Conservation (phyloP, 331 rosid genomes). For the Stylosanthes scabra region DNA sequence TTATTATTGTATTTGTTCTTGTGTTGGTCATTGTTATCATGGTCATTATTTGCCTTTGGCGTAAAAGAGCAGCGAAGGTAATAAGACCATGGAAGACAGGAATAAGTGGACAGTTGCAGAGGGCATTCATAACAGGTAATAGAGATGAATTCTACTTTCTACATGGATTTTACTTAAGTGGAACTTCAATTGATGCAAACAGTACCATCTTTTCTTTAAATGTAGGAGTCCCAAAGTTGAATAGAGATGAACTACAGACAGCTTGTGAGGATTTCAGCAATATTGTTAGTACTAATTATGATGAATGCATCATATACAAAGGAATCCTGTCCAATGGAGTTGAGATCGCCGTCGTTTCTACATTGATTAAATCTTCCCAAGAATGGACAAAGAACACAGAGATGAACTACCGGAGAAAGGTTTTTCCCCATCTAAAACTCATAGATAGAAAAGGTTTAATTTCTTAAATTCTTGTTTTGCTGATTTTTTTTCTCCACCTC, state of each 20-base stretch:
- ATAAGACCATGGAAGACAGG: constrained; percentile 95
- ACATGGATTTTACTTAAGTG: constrained; percentile 5
- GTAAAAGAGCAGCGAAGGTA: constrained; percentile 67
- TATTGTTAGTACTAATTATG: constrained; percentile 52
- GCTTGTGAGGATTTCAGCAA: constrained; percentile 99
- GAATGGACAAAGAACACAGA: constrained; percentile 84
- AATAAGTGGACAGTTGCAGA: constrained; percentile 93
- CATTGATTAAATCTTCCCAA: constrained; percentile 52
- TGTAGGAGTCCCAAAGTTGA: constrained; percentile 93
- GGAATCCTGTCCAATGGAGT: constrained; percentile 98
- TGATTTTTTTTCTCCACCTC: constrained; percentile 24
- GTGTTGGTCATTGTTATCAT: constrained; percentile 52
- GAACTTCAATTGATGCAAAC: constrained; percentile 4
- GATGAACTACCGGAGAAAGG: constrained; percentile 74
- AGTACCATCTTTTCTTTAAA: constrained; percentile 13
- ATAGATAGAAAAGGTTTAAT: constrained; percentile 17
- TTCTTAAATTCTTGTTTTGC: background rate
- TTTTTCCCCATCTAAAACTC: constrained; percentile 32
- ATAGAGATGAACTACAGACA: constrained; percentile 75
- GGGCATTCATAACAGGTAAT: constrained; percentile 92
- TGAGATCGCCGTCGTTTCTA: constrained; percentile 90
- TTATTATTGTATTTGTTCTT: constrained; percentile 44
- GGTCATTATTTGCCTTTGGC: constrained; percentile 61
- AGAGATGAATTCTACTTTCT: background rate
- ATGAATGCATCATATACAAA: constrained; percentile 65